Percentiles rank a stretch among this genome's conserved stretches.
These are phyloP conservation scores for Microstegium vimineum DNA, from an alignment of 176 grass and related monocot genomes.

Conservation along the genomic window DNA sequence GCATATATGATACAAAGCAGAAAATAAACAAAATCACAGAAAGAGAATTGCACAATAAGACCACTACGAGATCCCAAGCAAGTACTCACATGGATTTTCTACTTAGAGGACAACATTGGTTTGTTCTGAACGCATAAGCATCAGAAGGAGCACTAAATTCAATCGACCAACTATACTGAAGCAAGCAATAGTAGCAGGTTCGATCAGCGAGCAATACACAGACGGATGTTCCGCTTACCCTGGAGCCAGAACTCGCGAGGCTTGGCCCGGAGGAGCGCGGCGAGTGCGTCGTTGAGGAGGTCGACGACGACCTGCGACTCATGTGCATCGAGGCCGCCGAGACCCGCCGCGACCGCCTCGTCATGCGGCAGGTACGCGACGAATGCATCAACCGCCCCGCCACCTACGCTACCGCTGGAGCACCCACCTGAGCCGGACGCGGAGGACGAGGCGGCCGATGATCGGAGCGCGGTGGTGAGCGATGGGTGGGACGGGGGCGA, in stretches of 20 bases:
- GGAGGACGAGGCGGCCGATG: conserved; percentile 38
- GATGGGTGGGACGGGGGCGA: conserved; percentile 30
- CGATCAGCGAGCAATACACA: not conserved
- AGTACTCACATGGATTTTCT: not conserved
- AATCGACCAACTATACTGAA: not conserved
- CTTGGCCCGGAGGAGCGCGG: conserved; percentile 52
- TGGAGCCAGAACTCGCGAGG: conserved; percentile 66
- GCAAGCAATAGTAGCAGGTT: not conserved
- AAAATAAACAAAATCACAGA: not conserved
- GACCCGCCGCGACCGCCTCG: conserved; percentile 80
- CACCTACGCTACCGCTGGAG: not conserved
- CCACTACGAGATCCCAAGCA: not conserved
- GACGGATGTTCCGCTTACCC: not conserved
- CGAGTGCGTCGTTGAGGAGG: conserved; percentile 72
- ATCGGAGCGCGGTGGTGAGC: conserved; percentile 63
- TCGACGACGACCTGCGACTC: conserved; percentile 94
- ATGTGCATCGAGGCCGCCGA: conserved; percentile 75
- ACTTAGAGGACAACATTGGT: not conserved
- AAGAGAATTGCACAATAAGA: not conserved
- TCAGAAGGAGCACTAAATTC: not conserved
- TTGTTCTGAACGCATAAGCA: not conserved
- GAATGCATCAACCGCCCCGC: conserved; percentile 35
- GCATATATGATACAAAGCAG: not conserved
- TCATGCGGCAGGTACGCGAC: conserved; percentile 86
- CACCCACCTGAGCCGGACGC: conserved; percentile 23